Conservation (phyloP, 129 eudicot species). For the Solidago caesia region DNA sequence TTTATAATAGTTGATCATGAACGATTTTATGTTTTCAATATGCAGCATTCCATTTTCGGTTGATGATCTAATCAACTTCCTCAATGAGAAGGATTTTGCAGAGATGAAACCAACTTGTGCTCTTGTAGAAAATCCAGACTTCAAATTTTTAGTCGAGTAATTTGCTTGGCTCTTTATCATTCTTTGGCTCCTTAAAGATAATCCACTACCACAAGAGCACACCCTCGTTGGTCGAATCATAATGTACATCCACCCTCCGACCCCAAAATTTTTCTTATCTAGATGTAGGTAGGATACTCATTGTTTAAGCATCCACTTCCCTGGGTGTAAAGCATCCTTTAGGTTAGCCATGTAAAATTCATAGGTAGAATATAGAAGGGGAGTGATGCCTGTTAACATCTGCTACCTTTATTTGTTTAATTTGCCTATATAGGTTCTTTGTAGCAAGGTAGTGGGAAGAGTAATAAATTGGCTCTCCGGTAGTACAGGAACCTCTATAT, state of each 20-base stretch:
- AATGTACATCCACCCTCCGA: slow-evolving; percentile 33
- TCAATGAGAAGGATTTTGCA: slow-evolving; percentile 53
- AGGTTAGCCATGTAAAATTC: slow-evolving; percentile 39
- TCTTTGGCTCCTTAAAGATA: background rate
- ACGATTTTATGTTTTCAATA: background rate
- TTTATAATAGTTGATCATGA: background rate
- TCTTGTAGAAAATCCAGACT: slow-evolving; percentile 65
- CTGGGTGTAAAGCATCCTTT: slow-evolving; percentile 26
- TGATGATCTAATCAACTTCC: slow-evolving; percentile 52
- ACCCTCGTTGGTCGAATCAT: slow-evolving; percentile 13
- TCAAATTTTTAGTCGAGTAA: slow-evolving; percentile 57
- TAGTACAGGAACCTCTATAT: background rate
- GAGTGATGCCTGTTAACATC: slow-evolving; percentile 25
- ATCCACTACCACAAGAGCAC: slow-evolving; percentile 6
- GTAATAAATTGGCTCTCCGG: background rate
- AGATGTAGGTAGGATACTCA: slow-evolving; percentile 21
- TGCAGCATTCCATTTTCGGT: slow-evolving; percentile 76
- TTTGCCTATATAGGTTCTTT: slow-evolving; percentile 14
- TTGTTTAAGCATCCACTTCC: slow-evolving; percentile 22
- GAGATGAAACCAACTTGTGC: slow-evolving; percentile 61
- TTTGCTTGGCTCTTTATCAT: slow-evolving; percentile 14
- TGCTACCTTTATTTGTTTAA: slow-evolving; percentile 10
- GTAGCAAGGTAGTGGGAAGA: slow-evolving; percentile 11
- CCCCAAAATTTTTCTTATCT: background rate
- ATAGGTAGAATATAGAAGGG: slow-evolving; percentile 44